Evolutionary conservation across 352 stramenopile genomes (phyloP).

Genomic region (Globisporangium acanthophoron): DNA sequence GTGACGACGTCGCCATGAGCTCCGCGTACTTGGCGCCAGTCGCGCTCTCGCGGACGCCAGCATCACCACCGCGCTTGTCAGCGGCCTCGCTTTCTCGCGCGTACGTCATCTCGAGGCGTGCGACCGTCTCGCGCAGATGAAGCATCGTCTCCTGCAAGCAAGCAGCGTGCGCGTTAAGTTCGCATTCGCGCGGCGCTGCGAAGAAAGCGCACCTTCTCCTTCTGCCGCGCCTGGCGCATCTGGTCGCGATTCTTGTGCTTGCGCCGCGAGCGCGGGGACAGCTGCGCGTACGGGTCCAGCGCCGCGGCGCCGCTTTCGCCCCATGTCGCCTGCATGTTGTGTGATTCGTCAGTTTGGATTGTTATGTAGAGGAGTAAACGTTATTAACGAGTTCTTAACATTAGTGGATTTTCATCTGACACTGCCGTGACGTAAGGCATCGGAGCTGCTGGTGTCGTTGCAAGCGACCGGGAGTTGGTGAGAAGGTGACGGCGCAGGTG

Average conservation of each 20-base stretch:
- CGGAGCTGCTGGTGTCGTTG: too few relatives aligned
- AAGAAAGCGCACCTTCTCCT: conserved; percentile 24
- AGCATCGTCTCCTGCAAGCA: conserved; percentile 36
- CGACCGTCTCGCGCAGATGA: conserved; percentile 35
- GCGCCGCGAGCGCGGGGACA: conserved; percentile 39
- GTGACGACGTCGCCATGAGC: conserved; percentile 25
- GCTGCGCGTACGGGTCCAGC: conserved; percentile 11
- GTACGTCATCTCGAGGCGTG: conserved; percentile 36
- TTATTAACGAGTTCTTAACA: not conserved
- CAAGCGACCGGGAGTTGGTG: too few relatives aligned
- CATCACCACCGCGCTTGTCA: conserved; percentile 10
- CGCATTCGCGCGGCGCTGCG: not conserved
- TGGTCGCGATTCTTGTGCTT: conserved; percentile 51
- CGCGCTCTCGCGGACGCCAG: not conserved
- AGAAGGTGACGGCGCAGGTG: too few relatives aligned
- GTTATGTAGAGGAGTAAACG: not conserved
- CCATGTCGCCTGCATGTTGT: not conserved
- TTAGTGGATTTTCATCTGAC: too few relatives aligned
- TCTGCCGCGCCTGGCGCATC: conserved; percentile 41
- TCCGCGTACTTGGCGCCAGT: conserved; percentile 25
- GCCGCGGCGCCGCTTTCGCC: not conserved
- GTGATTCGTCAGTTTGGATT: not conserved
- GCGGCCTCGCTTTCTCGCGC: conserved; percentile 6
- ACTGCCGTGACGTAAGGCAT: too few relatives aligned
- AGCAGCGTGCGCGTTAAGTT: not conserved